phyloP scores from a whole-genome alignment of 805 yeast species.

The Lipomyces orientalis region DNA sequence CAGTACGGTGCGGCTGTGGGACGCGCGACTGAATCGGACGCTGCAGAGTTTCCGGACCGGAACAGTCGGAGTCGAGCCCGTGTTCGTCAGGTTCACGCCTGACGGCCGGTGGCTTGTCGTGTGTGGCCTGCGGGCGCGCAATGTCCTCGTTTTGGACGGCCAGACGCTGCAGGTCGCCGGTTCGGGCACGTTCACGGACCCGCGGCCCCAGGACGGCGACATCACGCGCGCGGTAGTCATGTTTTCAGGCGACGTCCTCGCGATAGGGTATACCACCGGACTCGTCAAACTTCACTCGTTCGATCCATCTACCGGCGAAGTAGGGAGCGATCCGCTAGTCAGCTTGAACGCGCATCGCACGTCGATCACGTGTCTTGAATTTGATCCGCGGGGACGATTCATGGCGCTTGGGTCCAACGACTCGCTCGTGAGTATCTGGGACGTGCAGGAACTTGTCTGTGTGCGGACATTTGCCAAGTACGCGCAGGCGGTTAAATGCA shows the following conservation, averaged over 20 bases:
- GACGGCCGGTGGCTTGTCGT: constrained; percentile 23
- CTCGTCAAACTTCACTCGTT: constrained; percentile 43
- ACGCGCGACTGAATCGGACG: constrained; percentile 45
- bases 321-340: constrained; percentile 13
- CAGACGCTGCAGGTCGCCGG: constrained; percentile 4
- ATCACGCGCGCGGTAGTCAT: constrained; percentile 48
- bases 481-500: constrained; percentile 49
- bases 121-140: neutral
- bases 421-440: constrained; percentile 62
- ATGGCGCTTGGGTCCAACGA: constrained; percentile 63
- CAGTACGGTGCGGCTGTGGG: constrained; percentile 56
- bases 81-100: constrained; percentile 20
- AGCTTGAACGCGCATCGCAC: constrained; percentile 57
- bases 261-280: constrained; percentile 59
- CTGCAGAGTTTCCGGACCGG: neutral
- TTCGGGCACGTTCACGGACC: neutral
- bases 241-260: constrained; percentile 46
- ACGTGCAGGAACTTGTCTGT: constrained; percentile 49
- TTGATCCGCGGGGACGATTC: constrained; percentile 60
- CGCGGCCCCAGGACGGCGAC: constrained; percentile 40
- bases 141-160: neutral
- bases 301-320: constrained; percentile 9
- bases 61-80: constrained; percentile 1
- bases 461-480: constrained; percentile 41
- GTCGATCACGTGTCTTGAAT: constrained; percentile 52